These are phyloP conservation scores for Epichloe sp. DNA, from an alignment of 2,329 filamentous ascomycete species.

Conservation along the genomic window DNA sequence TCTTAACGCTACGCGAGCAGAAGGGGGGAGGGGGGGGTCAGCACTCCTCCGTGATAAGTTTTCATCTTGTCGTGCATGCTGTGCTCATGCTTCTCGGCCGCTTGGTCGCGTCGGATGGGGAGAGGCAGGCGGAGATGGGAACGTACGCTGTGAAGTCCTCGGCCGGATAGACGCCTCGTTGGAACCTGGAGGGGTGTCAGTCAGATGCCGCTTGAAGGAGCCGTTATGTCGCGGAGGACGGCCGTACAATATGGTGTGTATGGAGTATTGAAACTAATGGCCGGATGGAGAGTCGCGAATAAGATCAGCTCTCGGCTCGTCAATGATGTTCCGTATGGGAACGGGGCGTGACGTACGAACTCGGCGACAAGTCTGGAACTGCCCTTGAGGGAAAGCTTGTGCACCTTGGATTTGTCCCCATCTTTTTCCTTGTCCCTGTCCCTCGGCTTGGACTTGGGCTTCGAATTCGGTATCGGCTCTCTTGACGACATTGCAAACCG, in stretches of 20 bases:
- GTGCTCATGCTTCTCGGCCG: background rate
- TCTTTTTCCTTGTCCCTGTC: conserved; percentile 19
- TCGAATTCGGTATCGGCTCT: conserved; percentile 13
- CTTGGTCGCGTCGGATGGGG: background rate
- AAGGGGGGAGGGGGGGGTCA: conserved; percentile 1
- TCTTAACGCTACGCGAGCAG: conserved; percentile 54
- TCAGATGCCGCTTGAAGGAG: background rate
- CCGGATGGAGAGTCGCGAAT: background rate
- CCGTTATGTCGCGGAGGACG: background rate
- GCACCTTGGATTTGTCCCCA: conserved; percentile 73
- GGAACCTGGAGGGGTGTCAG: conserved; percentile 48
- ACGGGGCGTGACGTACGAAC: conserved; percentile 45
- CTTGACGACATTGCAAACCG: conserved; percentile 18
- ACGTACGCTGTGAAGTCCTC: conserved; percentile 82
- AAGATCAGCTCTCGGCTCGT: background rate
- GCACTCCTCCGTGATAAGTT: background rate
- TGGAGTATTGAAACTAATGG: conserved; percentile 82
- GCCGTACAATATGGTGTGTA: conserved; percentile 82
- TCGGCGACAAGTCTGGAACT: conserved; percentile 80
- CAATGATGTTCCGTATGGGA: background rate
- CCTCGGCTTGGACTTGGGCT: background rate
- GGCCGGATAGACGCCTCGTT: conserved; percentile 74
- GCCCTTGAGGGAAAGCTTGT: conserved; percentile 86
- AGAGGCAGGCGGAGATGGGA: background rate
- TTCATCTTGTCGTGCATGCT: too few relatives aligned